A percentile compares a stretch with the other conserved stretches of the same genome.
Conservation (phyloP, 2,329 filamentous ascomycete genomes). For the Cladosporium sp. region DNA sequence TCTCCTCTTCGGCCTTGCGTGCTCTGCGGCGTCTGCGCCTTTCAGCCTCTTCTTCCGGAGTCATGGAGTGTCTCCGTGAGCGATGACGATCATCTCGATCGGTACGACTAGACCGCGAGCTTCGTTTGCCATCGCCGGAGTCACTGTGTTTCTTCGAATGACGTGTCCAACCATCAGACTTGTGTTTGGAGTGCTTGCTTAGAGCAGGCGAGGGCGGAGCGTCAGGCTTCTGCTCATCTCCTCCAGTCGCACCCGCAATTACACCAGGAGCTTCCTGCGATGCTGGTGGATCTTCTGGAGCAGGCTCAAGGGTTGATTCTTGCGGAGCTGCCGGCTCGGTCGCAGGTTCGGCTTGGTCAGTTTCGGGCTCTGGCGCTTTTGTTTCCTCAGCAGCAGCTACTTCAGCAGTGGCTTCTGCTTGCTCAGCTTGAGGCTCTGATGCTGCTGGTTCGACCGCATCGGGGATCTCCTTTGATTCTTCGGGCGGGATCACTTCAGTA, state of each 20-base stretch:
- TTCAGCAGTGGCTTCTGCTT: background rate
- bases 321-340: background rate
- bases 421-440: background rate
- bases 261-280: background rate
- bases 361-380: background rate
- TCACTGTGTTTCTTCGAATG: background rate
- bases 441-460: background rate
- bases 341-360: background rate
- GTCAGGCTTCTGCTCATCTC: background rate
- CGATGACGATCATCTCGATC: background rate
- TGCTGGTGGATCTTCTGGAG: background rate
- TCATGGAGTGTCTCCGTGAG: slow-evolving; percentile 2
- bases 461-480: background rate
- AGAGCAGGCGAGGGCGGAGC: slow-evolving; percentile 6
- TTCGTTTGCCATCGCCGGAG: background rate
- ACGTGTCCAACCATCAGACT: background rate
- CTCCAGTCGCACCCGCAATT: background rate
- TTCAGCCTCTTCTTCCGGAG: slow-evolving; percentile 9
- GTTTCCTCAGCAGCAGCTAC: background rate
- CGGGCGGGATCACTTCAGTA: background rate
- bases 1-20: slow-evolving; percentile 3
- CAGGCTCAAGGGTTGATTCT: background rate
- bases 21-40: background rate
- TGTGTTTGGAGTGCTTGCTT: slow-evolving; percentile 3
- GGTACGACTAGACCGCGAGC: background rate